phyloP scores from a whole-genome alignment of 352 stramenopile genomes.

The Pythium vanterpoolii region DNA sequence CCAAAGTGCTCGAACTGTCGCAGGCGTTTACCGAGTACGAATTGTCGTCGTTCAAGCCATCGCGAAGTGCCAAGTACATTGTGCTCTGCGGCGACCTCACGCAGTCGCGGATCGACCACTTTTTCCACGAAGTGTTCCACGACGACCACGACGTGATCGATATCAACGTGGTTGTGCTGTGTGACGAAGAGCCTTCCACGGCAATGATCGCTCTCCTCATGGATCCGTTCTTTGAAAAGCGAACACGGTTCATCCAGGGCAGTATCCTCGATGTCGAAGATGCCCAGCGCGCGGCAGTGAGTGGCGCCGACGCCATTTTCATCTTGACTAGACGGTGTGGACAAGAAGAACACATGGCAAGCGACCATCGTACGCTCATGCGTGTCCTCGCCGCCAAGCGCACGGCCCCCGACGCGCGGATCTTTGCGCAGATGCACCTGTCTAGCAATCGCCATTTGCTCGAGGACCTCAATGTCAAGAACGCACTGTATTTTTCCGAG shows the following conservation, averaged over 20 bases:
- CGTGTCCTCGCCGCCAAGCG: conserved; percentile 74
- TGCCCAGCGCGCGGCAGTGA: conserved; percentile 61
- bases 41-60: conserved; percentile 67
- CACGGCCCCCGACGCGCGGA: conserved; percentile 41
- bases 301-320: conserved; percentile 70
- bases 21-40: conserved; percentile 75
- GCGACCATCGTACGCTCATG: conserved; percentile 80
- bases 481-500: conserved; percentile 78
- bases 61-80: conserved; percentile 57
- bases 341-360: conserved; percentile 64
- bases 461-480: conserved; percentile 72
- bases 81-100: conserved; percentile 84
- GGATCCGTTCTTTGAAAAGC: conserved; percentile 85
- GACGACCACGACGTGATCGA: conserved; percentile 83
- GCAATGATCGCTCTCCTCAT: conserved; percentile 73
- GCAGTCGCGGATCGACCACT: conserved; percentile 75
- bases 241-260: conserved; percentile 77
- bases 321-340: conserved; percentile 62
- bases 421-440: conserved; percentile 78
- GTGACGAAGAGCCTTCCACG: conserved; percentile 70
- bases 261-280: conserved; percentile 80
- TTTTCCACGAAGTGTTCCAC: conserved; percentile 87
- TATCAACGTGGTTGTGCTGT: conserved; percentile 74
- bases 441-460: conserved; percentile 75
- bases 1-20: conserved; percentile 75